These are phyloP conservation scores for Pyracantha coccinea DNA, from an alignment of 331 rosid species.

Conservation along the genomic window DNA sequence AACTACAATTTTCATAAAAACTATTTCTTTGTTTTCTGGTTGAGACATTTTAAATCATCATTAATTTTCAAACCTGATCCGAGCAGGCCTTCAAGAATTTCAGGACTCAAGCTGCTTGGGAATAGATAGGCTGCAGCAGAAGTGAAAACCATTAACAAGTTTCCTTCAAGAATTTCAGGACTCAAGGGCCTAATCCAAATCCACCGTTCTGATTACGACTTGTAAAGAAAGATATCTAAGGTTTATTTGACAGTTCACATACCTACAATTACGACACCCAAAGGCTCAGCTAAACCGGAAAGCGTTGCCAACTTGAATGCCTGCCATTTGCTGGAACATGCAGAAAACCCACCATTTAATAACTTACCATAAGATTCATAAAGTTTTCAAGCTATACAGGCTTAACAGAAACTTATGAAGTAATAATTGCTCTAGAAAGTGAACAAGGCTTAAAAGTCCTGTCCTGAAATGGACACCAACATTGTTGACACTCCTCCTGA, in stretches of 20 bases:
- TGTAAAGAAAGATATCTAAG: background rate
- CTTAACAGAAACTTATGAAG: too few relatives aligned
- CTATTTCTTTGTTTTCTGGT: background rate
- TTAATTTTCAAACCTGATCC: conserved; percentile 64
- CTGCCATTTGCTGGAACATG: conserved; percentile 81
- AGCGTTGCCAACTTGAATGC: conserved; percentile 99
- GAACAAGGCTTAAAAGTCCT: background rate
- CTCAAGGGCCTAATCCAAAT: background rate
- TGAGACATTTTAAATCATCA: too few relatives aligned
- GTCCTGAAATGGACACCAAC: background rate
- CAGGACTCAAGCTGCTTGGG: conserved; percentile 93
- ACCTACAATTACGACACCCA: conserved; percentile 97
- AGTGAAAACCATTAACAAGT: conserved; percentile 5
- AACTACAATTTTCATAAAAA: background rate
- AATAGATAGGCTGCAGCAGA: conserved; percentile 71
- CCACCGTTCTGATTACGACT: background rate
- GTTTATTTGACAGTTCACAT: conserved; percentile 14
- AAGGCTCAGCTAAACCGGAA: conserved; percentile 96
- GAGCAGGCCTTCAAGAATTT: conserved; percentile 91
- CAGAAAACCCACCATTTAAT: conserved; percentile 9
- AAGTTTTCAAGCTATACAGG: too few relatives aligned
- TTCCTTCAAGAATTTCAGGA: background rate
- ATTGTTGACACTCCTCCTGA: too few relatives aligned
- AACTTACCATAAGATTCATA: too few relatives aligned
- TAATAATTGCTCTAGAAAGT: background rate